Conservation (phyloP, 73 alveolate genomes). For the Tetrahymena thermophila region DNA sequence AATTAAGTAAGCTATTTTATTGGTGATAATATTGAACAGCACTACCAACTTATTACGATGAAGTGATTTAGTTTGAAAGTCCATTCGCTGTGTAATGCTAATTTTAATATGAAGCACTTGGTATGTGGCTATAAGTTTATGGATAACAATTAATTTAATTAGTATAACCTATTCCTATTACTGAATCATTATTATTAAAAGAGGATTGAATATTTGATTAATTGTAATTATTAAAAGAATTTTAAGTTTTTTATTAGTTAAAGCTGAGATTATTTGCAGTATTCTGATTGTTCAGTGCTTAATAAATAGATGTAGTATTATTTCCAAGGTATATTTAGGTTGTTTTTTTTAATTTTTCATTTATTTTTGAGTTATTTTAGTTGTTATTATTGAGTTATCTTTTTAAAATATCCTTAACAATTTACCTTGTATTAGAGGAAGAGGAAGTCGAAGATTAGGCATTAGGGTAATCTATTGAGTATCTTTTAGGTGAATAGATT, state of each 20-base stretch:
- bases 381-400: background rate
- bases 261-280: background rate
- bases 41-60: background rate
- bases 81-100: background rate
- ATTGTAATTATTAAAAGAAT: background rate
- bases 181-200: background rate
- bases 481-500: background rate
- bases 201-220: background rate
- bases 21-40: background rate
- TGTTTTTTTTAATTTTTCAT: background rate
- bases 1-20: background rate
- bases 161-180: background rate
- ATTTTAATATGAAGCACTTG: background rate
- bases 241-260: background rate
- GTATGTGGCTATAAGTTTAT: background rate
- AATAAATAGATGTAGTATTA: background rate
- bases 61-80: background rate
- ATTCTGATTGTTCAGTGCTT: background rate
- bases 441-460: background rate
- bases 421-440: background rate
- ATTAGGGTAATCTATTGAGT: background rate
- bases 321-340: background rate
- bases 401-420: background rate
- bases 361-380: background rate
- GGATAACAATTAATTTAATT: background rate